Base-by-base conservation (phyloP, 768 basidiomycete genomes). In the Tulasnella calospora region DNA sequence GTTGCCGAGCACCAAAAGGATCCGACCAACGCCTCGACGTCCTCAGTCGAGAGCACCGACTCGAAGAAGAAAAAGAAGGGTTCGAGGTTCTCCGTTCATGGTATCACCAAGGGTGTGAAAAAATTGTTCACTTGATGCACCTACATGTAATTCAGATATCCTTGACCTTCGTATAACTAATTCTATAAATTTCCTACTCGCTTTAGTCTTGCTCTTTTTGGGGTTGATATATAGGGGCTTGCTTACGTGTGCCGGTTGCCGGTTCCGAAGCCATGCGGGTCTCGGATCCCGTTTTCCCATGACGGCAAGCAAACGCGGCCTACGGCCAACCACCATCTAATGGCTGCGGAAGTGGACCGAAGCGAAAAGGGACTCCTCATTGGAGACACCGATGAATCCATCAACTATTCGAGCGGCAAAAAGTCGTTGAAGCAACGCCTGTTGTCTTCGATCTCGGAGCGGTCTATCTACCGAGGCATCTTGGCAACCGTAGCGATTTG, bases 1-100 rank as follows among this genome's bases (percentile, higher is more conserved):
- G 70, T 71, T 6, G 38, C 33, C 19, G 70, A 71, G 38, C 35
- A 35, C 70, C 70, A 40, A 21, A 40, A 40, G 33, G 70, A 71
- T 33, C 10, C 17, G 6, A 35, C 70, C 70, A 71, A 35, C 70
- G 33, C 70, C 70, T 35, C 70, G 35, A 35, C 33, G 10, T 71
- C 70, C 6, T 71, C 70, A 8, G 70, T 30, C 33, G 38, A 40
- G 17, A 40, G 70, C 70, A 71, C 70, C n/a, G 70, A 71, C 35
- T 71, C 70, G 38, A 35, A 71, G 70, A 71, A 71, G 70, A 71
- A 71, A 30, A 71, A 71, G 38, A 71, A 71, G 30, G 51, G 51
- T 6, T 55, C 51, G 51, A 71, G 70, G 70, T 40, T 71, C n/a
- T 71, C 70, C 6, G 30, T 71, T 71, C 33, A 71, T 13, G n/a